Evolutionary conservation across 345 rosid genomes (phyloP).

Genomic region (Durio zibethinus): DNA sequence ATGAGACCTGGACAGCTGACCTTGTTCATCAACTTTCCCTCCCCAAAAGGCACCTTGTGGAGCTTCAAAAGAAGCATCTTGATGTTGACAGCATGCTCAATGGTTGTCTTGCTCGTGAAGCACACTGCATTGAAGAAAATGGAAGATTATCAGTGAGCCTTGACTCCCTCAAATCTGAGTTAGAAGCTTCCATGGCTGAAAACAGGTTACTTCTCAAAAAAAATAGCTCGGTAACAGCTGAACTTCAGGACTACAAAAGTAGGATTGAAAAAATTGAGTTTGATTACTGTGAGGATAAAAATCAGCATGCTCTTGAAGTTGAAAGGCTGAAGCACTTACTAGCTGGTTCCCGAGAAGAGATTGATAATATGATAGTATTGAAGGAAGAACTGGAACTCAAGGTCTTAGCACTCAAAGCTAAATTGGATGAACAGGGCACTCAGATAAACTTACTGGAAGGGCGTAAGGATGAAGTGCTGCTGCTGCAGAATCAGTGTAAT

Average conservation of each 20-base stretch:
- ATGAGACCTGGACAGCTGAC: constrained; percentile 41
- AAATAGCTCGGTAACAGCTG: constrained; percentile 34
- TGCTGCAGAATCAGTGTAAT: constrained; percentile 45
- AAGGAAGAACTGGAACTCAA: constrained; percentile 62
- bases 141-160: constrained; percentile 38
- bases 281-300: constrained; percentile 30
- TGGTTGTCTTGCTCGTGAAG: constrained; percentile 50
- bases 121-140: constrained; percentile 54
- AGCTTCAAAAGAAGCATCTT: constrained; percentile 51
- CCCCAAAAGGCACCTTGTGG: constrained; percentile 38
- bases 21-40: constrained; percentile 43
- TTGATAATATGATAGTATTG: constrained; percentile 46
- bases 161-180: constrained; percentile 47
- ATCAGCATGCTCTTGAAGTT: constrained; percentile 41
- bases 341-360: constrained; percentile 48
- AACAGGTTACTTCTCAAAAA: constrained; percentile 37
- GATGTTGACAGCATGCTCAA: constrained; percentile 47
- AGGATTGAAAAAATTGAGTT: constrained; percentile 35
- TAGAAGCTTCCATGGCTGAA: constrained; percentile 44
- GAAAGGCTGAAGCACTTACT: constrained; percentile 49
- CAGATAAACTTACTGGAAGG: constrained; percentile 33
- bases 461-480: constrained; percentile 34
- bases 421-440: constrained; percentile 48
- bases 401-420: constrained; percentile 46
- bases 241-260: constrained; percentile 37